phyloP scores from a whole-genome alignment of 176 grass and related monocot species.

The Cocos nucifera region DNA sequence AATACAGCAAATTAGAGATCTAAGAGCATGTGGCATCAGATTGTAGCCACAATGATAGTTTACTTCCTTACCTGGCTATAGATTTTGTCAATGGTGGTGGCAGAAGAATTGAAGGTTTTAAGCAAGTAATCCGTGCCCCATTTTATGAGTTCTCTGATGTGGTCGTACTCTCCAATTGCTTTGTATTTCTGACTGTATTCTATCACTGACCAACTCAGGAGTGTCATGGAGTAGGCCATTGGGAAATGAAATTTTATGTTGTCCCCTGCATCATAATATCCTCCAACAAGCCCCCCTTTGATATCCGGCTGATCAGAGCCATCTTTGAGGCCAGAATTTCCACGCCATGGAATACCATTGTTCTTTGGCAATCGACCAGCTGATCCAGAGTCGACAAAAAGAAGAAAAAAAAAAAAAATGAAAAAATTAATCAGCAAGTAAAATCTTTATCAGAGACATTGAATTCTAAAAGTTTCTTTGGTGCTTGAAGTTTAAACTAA shows the following conservation, averaged over 20 bases:
- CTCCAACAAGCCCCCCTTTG: slow-evolving; percentile 82
- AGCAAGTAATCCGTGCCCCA: slow-evolving; percentile 97
- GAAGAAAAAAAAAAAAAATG: background rate
- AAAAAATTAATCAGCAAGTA: background rate
- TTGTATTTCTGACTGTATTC: slow-evolving; percentile 90
- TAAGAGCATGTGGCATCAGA: no score
- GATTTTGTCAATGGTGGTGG: slow-evolving; percentile 45
- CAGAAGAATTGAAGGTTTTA: slow-evolving; percentile 88
- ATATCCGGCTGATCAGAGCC: slow-evolving; percentile 43
- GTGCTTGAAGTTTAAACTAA: no score
- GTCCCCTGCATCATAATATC: slow-evolving; percentile 95
- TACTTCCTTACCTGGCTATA: slow-evolving; percentile 60
- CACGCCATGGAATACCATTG: slow-evolving; percentile 77
- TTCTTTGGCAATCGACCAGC: slow-evolving; percentile 79
- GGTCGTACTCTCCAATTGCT: slow-evolving; percentile 80
- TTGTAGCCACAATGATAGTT: no score
- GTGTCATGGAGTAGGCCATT: slow-evolving; percentile 93
- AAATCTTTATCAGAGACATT: no score
- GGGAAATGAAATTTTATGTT: slow-evolving; percentile 99
- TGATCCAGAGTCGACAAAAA: slow-evolving; percentile 8
- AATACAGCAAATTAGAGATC: no score
- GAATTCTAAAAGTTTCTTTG: no score
- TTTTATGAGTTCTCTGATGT: slow-evolving; percentile 87
- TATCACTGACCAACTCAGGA: slow-evolving; percentile 92
- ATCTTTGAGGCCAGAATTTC: slow-evolving; percentile 58